A percentile compares a stretch with the other conserved stretches of the same genome.
phyloP scores from a whole-genome alignment of 1,139 yeast genomes.

The Nakaseomyces kungkrabaensis region DNA sequence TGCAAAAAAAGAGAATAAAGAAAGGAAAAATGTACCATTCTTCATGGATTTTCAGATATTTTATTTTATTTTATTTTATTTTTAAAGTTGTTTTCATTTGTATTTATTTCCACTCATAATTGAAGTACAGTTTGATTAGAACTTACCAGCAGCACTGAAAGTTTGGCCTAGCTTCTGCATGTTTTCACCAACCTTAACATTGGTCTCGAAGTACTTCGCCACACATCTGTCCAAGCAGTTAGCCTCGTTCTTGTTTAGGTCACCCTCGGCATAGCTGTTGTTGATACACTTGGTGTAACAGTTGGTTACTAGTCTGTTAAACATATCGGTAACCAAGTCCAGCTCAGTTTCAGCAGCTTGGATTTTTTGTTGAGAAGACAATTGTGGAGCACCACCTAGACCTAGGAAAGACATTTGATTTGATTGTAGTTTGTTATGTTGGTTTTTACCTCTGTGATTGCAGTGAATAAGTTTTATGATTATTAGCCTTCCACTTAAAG shows the following conservation, averaged over 20 bases:
- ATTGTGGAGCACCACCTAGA: constrained; percentile 72
- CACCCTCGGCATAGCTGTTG: constrained; percentile 59
- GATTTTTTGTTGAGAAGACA: constrained; percentile 64
- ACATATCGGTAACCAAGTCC: constrained; percentile 96
- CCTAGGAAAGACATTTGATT: constrained; percentile 66
- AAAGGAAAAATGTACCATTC: too few relatives aligned
- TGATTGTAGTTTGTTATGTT: not conserved
- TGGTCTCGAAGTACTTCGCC: constrained; percentile 90
- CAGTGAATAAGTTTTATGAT: too few relatives aligned
- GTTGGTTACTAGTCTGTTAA: constrained; percentile 72
- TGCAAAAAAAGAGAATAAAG: too few relatives aligned
- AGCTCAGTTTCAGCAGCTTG: constrained; percentile 84
- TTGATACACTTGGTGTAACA: constrained; percentile 85
- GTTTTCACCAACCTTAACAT: constrained; percentile 89
- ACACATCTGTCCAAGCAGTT: constrained; percentile 96
- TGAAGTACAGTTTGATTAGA: constrained; percentile 8
- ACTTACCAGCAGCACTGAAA: constrained; percentile 31
- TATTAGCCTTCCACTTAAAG: too few relatives aligned
- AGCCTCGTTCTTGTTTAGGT: constrained; percentile 73
- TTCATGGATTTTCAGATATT: too few relatives aligned
- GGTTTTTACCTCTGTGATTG: too few relatives aligned
- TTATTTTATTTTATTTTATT: not conserved
- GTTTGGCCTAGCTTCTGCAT: constrained; percentile 65
- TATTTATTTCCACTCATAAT: too few relatives aligned
- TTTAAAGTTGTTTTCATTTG: not conserved